Percentiles rank a stretch among this genome's conserved stretches.
phyloP scores from a whole-genome alignment of 83 land plant genomes.

The Thuja plicata region DNA sequence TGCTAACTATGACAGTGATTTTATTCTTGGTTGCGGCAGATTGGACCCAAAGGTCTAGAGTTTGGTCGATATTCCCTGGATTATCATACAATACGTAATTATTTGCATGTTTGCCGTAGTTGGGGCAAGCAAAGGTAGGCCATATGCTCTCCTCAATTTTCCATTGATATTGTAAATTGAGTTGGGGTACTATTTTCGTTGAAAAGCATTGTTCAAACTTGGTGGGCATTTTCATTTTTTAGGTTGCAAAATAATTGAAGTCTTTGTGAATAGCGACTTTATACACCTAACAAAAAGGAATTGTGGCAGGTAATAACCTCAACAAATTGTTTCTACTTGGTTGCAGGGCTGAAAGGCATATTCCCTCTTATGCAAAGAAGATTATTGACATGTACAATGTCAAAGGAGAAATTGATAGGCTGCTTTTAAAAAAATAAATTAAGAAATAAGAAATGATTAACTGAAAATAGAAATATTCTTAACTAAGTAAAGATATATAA shows the following conservation, averaged over 20 bases:
- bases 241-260: not conserved
- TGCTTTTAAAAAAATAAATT: constrained; percentile 31
- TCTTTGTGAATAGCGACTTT: not conserved
- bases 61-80: constrained; percentile 98
- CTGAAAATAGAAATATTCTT: not conserved
- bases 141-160: not conserved
- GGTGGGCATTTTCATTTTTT: not conserved
- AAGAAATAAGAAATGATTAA: not conserved
- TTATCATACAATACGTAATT: constrained; percentile 94
- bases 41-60: constrained; percentile 98
- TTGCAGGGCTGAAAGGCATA: constrained; percentile 88
- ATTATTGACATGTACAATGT: constrained; percentile 80
- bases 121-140: constrained; percentile 94
- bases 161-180: not conserved
- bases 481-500: not conserved
- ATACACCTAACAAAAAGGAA: not conserved
- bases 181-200: not conserved
- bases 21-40: constrained; percentile 32
- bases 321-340: not conserved
- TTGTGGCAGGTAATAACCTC: not conserved
- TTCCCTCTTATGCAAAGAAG: constrained; percentile 92
- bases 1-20: not conserved
- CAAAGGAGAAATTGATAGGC: constrained; percentile 76
- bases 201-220: not conserved
- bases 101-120: constrained; percentile 68